Conservation (phyloP, 2,329 filamentous ascomycete genomes). For the Epichloe bromicola region DNA sequence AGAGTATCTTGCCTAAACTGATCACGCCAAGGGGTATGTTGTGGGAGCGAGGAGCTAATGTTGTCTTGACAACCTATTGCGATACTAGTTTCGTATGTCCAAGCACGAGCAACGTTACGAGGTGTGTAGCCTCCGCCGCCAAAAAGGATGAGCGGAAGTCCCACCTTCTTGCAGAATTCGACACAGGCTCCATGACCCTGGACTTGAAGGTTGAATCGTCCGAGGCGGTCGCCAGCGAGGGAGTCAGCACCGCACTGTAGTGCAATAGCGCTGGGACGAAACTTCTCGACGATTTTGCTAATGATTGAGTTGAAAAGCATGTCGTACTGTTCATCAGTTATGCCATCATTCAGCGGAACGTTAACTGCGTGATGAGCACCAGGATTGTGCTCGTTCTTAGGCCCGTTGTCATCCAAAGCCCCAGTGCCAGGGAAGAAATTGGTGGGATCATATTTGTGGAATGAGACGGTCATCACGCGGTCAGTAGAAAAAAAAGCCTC, state of each 20-base stretch:
- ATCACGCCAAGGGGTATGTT: conserved; percentile 71
- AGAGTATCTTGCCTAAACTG: conserved; percentile 83
- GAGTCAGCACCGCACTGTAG: conserved; percentile 94
- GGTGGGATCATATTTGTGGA: conserved; percentile 84
- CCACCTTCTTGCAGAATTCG: conserved; percentile 69
- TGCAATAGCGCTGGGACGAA: conserved; percentile 82
- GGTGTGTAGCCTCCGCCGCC: conserved; percentile 95
- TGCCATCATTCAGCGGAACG: conserved; percentile 79
- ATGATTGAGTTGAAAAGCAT: conserved; percentile 75
- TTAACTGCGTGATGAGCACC: conserved; percentile 86
- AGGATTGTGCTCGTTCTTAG: conserved; percentile 68
- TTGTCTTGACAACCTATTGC: conserved; percentile 62
- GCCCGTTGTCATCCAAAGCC: conserved; percentile 74
- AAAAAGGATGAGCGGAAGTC: conserved; percentile 74
- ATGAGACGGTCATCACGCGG: conserved; percentile 83
- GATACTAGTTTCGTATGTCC: conserved; percentile 92
- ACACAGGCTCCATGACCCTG: conserved; percentile 88
- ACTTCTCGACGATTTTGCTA: conserved; percentile 63
- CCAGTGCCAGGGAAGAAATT: conserved; percentile 87
- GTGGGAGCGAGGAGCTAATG: conserved; percentile 60
- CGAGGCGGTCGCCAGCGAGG: conserved; percentile 81
- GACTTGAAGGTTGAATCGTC: conserved; percentile 94
- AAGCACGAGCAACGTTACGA: conserved; percentile 88
- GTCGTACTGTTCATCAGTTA: conserved; percentile 81
- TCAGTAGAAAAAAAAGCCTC: conserved; percentile 85